phyloP scores from a whole-genome alignment of 257 asterid species.

The Leonotis leonurus region DNA sequence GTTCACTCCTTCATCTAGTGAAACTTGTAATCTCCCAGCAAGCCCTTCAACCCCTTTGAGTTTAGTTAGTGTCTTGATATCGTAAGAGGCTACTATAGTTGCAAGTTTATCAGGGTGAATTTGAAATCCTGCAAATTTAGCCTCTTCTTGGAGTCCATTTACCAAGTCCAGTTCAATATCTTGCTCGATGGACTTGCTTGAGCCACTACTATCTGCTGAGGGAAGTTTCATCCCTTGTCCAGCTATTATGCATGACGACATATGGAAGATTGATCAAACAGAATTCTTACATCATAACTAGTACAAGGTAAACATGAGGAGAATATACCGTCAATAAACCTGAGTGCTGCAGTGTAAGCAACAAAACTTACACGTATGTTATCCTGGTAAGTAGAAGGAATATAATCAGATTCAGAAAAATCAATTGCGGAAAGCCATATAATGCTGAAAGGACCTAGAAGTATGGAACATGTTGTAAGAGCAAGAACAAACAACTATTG shows the following conservation, averaged over 20 bases:
- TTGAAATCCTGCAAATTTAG: constrained; percentile 52
- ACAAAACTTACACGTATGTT: constrained; percentile 57
- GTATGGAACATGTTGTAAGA: too few species aligned
- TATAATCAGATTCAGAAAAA: constrained; percentile 4
- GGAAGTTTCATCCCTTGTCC: constrained; percentile 22
- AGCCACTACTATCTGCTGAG: constrained; percentile 8
- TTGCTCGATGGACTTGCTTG: constrained; percentile 19
- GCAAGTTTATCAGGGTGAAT: constrained; percentile 82
- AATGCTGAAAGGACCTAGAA: neutral
- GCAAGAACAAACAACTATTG: too few species aligned
- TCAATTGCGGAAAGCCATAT: neutral
- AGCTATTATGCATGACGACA: constrained; percentile 29
- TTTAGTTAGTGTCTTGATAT: constrained; percentile 57
- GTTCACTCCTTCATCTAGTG: constrained; percentile 55
- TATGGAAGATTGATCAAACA: constrained; percentile 8
- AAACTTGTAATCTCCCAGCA: constrained; percentile 47
- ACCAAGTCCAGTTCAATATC: constrained; percentile 30
- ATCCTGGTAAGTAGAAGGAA: constrained; percentile 46
- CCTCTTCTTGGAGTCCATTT: constrained; percentile 60
- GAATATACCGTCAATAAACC: constrained; percentile 63
- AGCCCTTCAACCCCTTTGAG: constrained; percentile 74
- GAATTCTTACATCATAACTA: constrained; percentile 2
- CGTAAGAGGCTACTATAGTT: constrained; percentile 58
- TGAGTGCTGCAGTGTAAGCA: constrained; percentile 76
- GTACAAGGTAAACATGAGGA: neutral